These are phyloP conservation scores for Alternaria incomplexa DNA, from an alignment of 2,329 filamentous ascomycete genomes.

Conservation along the genomic window DNA sequence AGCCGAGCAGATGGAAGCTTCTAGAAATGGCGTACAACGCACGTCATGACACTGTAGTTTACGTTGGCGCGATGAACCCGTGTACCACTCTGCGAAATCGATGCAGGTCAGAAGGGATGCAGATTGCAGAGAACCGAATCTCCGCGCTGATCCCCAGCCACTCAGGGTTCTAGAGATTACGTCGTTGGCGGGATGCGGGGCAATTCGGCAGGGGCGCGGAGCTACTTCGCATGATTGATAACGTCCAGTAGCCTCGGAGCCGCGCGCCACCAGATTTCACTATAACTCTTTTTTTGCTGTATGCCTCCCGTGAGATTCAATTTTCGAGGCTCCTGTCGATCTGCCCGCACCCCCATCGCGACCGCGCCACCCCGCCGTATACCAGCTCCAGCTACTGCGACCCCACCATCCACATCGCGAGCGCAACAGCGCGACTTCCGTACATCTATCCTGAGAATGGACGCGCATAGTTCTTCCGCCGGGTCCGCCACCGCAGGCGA, in stretches of 20 bases:
- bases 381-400: constrained; percentile 5
- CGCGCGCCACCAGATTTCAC: constrained; percentile 1
- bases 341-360: constrained; percentile 15
- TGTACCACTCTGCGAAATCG: not conserved
- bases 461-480: constrained; percentile 27
- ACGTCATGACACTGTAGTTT: not conserved
- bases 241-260: constrained; percentile 9
- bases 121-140: not conserved
- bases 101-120: constrained; percentile 9
- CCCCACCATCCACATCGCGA: constrained; percentile 15
- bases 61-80: not conserved
- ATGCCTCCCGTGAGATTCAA: constrained; percentile 41
- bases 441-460: constrained; percentile 40
- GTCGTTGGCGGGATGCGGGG: constrained; percentile 19
- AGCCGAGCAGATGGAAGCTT: not conserved
- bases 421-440: constrained; percentile 34
- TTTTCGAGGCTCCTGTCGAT: constrained; percentile 33
- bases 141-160: constrained; percentile 2
- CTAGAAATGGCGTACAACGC: not conserved
- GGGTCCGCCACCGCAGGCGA: constrained; percentile 20
- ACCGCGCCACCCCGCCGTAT: constrained; percentile 6
- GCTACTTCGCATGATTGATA: constrained; percentile 4
- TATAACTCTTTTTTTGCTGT: constrained; percentile 7
- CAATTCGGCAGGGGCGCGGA: constrained; percentile 7
- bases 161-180: constrained; percentile 13